Evolutionary conservation across 1,139 yeast species (phyloP).

Genomic region (Schizosaccharomyces versatilis): DNA sequence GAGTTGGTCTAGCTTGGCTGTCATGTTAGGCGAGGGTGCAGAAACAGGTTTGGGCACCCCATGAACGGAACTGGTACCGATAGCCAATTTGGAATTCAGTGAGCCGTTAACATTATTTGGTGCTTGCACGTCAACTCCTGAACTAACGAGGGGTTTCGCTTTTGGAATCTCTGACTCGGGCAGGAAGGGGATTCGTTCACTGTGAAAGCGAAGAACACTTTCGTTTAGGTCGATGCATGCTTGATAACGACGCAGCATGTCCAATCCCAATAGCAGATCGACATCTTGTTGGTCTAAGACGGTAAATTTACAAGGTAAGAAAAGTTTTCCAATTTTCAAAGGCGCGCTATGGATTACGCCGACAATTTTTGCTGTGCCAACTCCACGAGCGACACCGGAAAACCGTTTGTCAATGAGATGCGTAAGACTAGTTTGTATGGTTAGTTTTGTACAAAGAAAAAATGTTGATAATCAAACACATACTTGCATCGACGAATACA

Average conservation of each 20-base stretch:
- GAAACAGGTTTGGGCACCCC: background rate
- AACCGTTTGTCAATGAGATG: constrained; percentile 64
- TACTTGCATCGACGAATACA: background rate
- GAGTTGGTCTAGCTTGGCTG: constrained; percentile 30
- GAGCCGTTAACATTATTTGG: background rate
- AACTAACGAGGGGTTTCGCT: background rate
- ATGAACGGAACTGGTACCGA: background rate
- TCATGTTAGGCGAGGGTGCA: constrained; percentile 2
- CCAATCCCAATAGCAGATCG: constrained; percentile 33
- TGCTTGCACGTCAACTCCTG: background rate
- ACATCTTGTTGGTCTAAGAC: constrained; percentile 40
- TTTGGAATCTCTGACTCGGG: constrained; percentile 51
- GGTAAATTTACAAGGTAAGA: constrained; percentile 58
- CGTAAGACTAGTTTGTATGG: constrained; percentile 20
- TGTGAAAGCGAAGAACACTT: constrained; percentile 52
- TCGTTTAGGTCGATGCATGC: constrained; percentile 54
- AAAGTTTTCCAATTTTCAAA: constrained; percentile 45
- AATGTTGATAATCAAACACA: background rate
- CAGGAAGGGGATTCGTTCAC: constrained; percentile 46
- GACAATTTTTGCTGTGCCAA: constrained; percentile 54
- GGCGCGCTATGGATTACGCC: constrained; percentile 86
- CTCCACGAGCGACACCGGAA: constrained; percentile 71
- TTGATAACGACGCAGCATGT: constrained; percentile 69
- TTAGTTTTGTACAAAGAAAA: background rate
- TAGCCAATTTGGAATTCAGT: too few relatives aligned